These are phyloP conservation scores for Arthrobotrys sinensis DNA, from an alignment of 2,329 filamentous ascomycete species.

Conservation along the genomic window DNA sequence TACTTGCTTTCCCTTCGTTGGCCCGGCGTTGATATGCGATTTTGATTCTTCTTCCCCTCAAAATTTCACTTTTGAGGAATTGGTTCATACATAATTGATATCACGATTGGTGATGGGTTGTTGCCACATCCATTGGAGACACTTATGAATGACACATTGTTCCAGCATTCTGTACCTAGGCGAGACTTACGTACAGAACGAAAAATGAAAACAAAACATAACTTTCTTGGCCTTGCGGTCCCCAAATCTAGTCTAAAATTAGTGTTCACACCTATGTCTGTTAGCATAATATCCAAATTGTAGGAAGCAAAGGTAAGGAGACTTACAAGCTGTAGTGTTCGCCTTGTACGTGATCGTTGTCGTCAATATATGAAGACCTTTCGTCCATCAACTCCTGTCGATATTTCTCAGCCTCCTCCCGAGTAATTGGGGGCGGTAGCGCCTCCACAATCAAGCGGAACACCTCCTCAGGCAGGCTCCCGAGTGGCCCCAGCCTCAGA, in stretches of 20 bases:
- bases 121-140: neutral
- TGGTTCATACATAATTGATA: neutral
- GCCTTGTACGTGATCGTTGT: slow-evolving; percentile 37
- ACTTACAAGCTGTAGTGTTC: slow-evolving; percentile 46
- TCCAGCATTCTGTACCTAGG: neutral
- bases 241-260: neutral
- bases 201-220: slow-evolving; percentile 7
- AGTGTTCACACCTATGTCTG: slow-evolving; percentile 47
- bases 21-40: slow-evolving; percentile 21
- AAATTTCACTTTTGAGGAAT: neutral
- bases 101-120: neutral
- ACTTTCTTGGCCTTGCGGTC: neutral
- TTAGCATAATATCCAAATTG: neutral
- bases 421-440: slow-evolving; percentile 64
- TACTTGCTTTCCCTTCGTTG: neutral
- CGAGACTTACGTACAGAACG: neutral
- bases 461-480: slow-evolving; percentile 60
- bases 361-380: slow-evolving; percentile 63
- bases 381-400: slow-evolving; percentile 68
- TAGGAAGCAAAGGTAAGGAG: neutral
- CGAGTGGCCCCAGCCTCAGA: slow-evolving; percentile 16
- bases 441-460: slow-evolving; percentile 62
- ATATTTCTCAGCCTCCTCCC: slow-evolving; percentile 67
- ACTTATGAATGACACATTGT: slow-evolving; percentile 2
- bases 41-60: slow-evolving; percentile 1